Base-by-base conservation (phyloP, 441 rosid species). In the Croton laevigatus region DNA sequence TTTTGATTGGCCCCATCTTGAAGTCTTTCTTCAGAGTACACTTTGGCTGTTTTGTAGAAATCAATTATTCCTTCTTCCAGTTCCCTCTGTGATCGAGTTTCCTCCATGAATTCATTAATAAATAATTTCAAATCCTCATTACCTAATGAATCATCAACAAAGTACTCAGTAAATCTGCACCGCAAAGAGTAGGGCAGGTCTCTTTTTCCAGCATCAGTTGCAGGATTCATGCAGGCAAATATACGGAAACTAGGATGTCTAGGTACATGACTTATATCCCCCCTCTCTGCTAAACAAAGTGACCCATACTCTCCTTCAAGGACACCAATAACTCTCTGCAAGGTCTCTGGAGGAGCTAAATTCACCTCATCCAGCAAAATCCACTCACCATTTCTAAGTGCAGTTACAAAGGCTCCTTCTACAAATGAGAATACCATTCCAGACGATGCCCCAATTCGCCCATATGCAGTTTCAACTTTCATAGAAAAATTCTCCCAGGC, bases 1-100 rank as follows among this genome's bases (percentile, higher is more conserved):
- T 90, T 96, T 86, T 96, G 98, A 85, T 91, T 96, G 61, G 97
- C 99, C 67, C 99, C 99, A 88, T 96, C 99, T 84, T 93, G 98
- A 74, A 96, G 85, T 85, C 87, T 83, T 83, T 96, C 98, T 70
- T 88, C 96, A 53, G 97, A 90, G 57, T 82, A 83, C 78, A 77
- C 85, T 81, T 88, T 93, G 62, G 97, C 97, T 65, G 81, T 84
- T 83, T 84, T 87, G 76, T 96, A 96, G 78, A 96, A 93, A 51
- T 75, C 75, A 71, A 86, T 86, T 42, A 96, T 85, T 71, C 78
- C 84, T 59, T 79, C 79, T 13, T 89, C 89, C 62, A 85, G 71
- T 58, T 84, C 88, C 72, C 77, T 81, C 78, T 84, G 85, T 53
- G 82, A 79, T 69, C 46, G 79, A 72, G 80, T 83, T 61, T 85